Evolutionary conservation across 208 protist species (phyloP), one percentile per base, ranked within the genome.

Genomic region (Leishmania arabica): DNA sequence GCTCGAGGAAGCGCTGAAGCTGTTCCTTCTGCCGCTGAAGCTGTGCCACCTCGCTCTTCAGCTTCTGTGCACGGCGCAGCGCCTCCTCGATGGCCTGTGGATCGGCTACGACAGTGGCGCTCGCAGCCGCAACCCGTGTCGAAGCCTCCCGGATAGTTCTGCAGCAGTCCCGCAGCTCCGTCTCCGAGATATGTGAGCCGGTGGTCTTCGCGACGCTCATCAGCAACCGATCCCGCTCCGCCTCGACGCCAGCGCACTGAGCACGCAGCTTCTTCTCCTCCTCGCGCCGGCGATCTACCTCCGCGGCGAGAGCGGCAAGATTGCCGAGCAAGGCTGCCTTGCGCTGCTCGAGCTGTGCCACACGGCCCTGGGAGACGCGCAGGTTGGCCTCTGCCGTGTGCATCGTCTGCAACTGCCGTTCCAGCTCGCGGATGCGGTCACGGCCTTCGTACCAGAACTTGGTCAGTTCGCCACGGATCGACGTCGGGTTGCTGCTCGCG

Each of bases 1-100:
- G 76, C 21, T 84, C 79, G 86, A 97, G 86, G 79, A 88, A 92
- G 31, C 86, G 83, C 68, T 90, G 87, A 45, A 97, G 88, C 56
- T 93, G 90, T 21, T 97, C 92, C 83, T 93, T 95, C 86, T 95
- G 92, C 62, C 86, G 79, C 70, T 88, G 84, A 54, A 97, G 85
- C 78, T 89, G 89, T 31, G 86, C 88, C 70, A 97, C 90, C 76
- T 95, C 91, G 60, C 83, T 93, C 84, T 94, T 91, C 56, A 95
- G 83, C 80, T 95, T 92, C 76, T 91, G 90, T 40, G 90, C 85
- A 56, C 90, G 83, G 45, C 85, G 86, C 82, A 89, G 81, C 27
- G 86, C 88, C 60, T 92, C 82, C 54, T 92, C 88, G 31, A 93
- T 82, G n/a, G 82, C 88, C 31, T 92, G 87, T 47, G 90, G 90